phyloP scores from a whole-genome alignment of 2,329 filamentous ascomycete genomes.

The Macroventuria anomochaeta region DNA sequence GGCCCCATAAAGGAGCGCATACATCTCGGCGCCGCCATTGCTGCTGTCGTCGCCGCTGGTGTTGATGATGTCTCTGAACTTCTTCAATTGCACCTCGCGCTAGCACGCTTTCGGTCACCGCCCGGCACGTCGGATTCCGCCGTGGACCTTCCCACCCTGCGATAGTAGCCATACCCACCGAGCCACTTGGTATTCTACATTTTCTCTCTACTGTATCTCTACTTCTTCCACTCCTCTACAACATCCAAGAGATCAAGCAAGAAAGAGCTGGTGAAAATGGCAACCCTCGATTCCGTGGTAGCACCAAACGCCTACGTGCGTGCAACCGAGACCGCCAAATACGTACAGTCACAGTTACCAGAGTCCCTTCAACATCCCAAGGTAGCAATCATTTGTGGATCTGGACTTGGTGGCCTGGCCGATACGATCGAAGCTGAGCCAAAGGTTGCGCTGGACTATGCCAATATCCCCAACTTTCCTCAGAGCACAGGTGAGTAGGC shows the following conservation, averaged over 20 bases:
- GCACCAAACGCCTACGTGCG: constrained; percentile 49
- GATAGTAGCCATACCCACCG: constrained; percentile 18
- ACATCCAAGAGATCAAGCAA: background rate
- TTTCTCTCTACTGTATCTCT: background rate
- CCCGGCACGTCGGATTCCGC: constrained; percentile 42
- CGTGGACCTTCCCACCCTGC: constrained; percentile 38
- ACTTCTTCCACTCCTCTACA: too few species aligned
- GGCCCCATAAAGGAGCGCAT: constrained; percentile 53
- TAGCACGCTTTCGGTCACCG: constrained; percentile 32
- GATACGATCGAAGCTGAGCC: constrained; percentile 60
- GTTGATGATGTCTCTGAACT: constrained; percentile 23
- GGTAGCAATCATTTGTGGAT: constrained; percentile 70
- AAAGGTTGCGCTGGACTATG: constrained; percentile 63
- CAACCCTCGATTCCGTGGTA: constrained; percentile 25
- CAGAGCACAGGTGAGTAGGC: constrained; percentile 60
- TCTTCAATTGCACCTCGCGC: constrained; percentile 30
- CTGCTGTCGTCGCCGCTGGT: constrained; percentile 26
- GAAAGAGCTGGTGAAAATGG: constrained; percentile 13
- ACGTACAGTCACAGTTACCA: constrained; percentile 60
- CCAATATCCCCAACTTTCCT: constrained; percentile 67
- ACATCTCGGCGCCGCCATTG: constrained; percentile 55
- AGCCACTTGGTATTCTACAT: too few species aligned
- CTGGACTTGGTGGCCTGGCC: constrained; percentile 67
- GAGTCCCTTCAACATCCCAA: constrained; percentile 58
- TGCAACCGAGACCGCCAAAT: constrained; percentile 58